These are phyloP conservation scores for Stentor roeselii DNA, from an alignment of 73 alveolate genomes.

Conservation along the genomic window DNA sequence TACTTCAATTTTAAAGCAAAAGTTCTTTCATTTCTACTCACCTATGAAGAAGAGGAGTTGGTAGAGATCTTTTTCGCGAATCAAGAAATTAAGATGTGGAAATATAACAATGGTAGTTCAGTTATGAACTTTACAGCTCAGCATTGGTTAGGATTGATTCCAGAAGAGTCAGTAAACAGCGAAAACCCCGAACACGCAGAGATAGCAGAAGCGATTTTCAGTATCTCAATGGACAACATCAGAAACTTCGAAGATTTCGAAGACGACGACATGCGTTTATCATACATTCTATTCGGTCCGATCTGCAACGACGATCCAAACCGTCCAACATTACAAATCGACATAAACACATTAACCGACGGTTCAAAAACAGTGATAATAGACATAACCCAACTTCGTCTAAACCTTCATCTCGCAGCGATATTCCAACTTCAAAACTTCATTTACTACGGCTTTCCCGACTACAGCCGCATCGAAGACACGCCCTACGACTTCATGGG, in stretches of 20 bases:
- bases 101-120: neutral
- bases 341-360: neutral
- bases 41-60: neutral
- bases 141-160: neutral
- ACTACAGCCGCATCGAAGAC: neutral
- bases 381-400: neutral
- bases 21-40: conserved; percentile 11
- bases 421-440: conserved; percentile 10
- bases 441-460: conserved; percentile 13
- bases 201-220: neutral
- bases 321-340: neutral
- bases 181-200: conserved; percentile 16
- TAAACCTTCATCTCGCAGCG: conserved; percentile 2
- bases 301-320: neutral
- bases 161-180: neutral
- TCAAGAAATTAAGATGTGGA: neutral
- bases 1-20: neutral
- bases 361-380: neutral
- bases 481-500: neutral
- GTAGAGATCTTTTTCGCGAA: neutral
- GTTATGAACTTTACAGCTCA: neutral
- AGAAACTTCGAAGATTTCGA: conserved; percentile 12
- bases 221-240: neutral
- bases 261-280: neutral
- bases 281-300: neutral